These are phyloP conservation scores for Vararia minispora DNA, from an alignment of 768 basidiomycete genomes.

Conservation along the genomic window DNA sequence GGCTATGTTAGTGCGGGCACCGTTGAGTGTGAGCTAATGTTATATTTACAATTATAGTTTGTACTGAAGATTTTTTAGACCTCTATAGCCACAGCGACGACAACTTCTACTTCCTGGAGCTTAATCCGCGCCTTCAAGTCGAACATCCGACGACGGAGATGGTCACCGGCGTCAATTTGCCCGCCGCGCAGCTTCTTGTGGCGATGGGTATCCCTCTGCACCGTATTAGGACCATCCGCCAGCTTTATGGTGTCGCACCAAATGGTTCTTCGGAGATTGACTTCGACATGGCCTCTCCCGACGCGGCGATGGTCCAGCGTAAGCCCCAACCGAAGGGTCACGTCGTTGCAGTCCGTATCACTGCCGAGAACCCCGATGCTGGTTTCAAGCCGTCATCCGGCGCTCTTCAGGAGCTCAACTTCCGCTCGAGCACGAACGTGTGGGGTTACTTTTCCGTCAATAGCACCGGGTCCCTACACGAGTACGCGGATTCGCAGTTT, in stretches of 20 bases:
- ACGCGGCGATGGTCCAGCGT: conserved; percentile 78
- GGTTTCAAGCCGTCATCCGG: conserved; percentile 99
- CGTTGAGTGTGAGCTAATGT: conserved; percentile 68
- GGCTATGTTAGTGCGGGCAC: conserved; percentile 99
- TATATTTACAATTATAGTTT: conserved; percentile 5
- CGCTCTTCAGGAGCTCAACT: conserved; percentile 95
- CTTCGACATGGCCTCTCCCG: conserved; percentile 90
- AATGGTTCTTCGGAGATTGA: conserved; percentile 88
- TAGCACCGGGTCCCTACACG: conserved; percentile 92
- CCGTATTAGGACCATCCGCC: conserved; percentile 90
- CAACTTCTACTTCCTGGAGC: conserved; percentile 93
- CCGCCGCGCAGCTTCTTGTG: conserved; percentile 92
- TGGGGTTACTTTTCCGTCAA: conserved; percentile 99
- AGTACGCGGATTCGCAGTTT: conserved; percentile 98
- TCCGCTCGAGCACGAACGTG: conserved; percentile 97
- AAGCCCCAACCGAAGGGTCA: conserved; percentile 97
- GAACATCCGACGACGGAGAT: conserved; percentile 99
- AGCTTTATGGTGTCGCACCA: conserved; percentile 89
- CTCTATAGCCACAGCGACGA: conserved; percentile 92
- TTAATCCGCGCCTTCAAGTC: conserved; percentile 98
- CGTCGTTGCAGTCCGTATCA: conserved; percentile 98
- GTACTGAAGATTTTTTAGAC: conserved; percentile 35
- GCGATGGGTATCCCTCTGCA: conserved; percentile 98
- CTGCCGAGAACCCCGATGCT: conserved; percentile 98
- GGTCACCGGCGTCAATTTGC: conserved; percentile 98